Conservation (phyloP, 2,329 filamentous ascomycete genomes). For the Pseudogymnoascus sp. region DNA sequence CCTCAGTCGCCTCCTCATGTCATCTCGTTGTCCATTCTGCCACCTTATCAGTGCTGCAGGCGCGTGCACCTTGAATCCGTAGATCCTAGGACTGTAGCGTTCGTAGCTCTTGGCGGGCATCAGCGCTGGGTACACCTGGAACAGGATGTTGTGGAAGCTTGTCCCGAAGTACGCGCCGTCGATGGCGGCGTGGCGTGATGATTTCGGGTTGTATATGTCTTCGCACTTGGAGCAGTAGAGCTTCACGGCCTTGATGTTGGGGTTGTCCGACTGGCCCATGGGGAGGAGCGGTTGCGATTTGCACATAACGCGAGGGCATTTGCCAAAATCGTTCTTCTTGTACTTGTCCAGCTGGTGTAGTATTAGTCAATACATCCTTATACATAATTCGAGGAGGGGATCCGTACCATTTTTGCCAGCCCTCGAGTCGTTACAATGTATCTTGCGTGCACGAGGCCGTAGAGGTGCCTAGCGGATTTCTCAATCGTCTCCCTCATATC, state of each 20-base stretch:
- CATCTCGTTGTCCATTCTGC: conserved; percentile 74
- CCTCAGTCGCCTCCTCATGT: conserved; percentile 69
- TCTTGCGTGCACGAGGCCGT: conserved; percentile 88
- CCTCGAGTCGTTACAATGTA: conserved; percentile 96
- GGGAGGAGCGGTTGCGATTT: conserved; percentile 86
- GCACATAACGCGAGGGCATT: conserved; percentile 94
- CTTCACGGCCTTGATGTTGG: conserved; percentile 84
- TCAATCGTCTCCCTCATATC: conserved; percentile 97
- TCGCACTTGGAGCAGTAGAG: conserved; percentile 96
- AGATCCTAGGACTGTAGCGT: conserved; percentile 82
- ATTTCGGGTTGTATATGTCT: conserved; percentile 98
- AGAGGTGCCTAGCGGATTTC: conserved; percentile 90
- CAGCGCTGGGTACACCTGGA: conserved; percentile 91
- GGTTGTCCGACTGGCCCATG: conserved; percentile 85
- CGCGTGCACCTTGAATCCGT: conserved; percentile 92
- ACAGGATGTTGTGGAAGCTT: conserved; percentile 97
- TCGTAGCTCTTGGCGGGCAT: conserved; percentile 77
- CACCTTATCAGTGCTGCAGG: conserved; percentile 80
- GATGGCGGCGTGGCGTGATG: conserved; percentile 85
- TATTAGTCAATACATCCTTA: conserved; percentile 16
- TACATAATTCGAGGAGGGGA: background rate
- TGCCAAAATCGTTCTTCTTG: conserved; percentile 95
- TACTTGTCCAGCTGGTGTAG: conserved; percentile 84
- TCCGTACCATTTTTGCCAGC: conserved; percentile 83
- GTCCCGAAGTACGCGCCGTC: conserved; percentile 98